These are phyloP conservation scores for Ophiosphaerella herpotricha DNA, from an alignment of 2,329 filamentous ascomycete species.

Conservation along the genomic window DNA sequence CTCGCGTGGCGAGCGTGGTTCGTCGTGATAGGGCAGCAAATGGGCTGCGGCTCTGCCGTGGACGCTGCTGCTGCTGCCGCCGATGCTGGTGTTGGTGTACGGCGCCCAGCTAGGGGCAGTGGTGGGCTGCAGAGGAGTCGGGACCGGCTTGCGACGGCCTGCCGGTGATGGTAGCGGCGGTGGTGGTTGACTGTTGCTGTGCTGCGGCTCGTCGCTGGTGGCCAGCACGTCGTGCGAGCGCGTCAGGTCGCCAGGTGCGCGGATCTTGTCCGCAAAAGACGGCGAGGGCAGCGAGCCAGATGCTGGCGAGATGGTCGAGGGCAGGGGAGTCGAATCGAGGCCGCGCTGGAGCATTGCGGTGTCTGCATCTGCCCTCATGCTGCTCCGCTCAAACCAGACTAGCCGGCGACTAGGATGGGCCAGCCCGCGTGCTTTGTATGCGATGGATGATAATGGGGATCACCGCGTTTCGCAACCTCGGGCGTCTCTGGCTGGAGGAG, in stretches of 20 bases:
- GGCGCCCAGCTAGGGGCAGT: conserved; percentile 7
- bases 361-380: conserved; percentile 31
- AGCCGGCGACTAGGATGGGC: conserved; percentile 27
- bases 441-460: conserved; percentile 10
- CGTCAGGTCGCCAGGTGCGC: conserved; percentile 37
- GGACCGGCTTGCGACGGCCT: conserved; percentile 28
- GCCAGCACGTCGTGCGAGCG: conserved; percentile 22
- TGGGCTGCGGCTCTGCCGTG: conserved; percentile 12
- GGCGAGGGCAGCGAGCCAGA: conserved; percentile 14
- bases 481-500: conserved; percentile 13
- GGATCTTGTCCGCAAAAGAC: conserved; percentile 38
- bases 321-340: conserved; percentile 4
- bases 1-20: conserved; percentile 45
- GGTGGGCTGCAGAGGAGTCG: conserved; percentile 33
- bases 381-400: conserved; percentile 35
- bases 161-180: not conserved
- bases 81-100: conserved; percentile 20
- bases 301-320: not conserved
- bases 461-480: conserved; percentile 18
- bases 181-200: not conserved
- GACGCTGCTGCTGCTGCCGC: conserved; percentile 9
- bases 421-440: conserved; percentile 1
- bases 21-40: conserved; percentile 31
- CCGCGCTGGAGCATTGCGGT: conserved; percentile 34
- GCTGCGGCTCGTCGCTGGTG: conserved; percentile 21